A percentile compares a stretch with the other conserved stretches of the same genome.
Conservation (phyloP, 176 grass and related monocot species). For the Avena atlantica region DNA sequence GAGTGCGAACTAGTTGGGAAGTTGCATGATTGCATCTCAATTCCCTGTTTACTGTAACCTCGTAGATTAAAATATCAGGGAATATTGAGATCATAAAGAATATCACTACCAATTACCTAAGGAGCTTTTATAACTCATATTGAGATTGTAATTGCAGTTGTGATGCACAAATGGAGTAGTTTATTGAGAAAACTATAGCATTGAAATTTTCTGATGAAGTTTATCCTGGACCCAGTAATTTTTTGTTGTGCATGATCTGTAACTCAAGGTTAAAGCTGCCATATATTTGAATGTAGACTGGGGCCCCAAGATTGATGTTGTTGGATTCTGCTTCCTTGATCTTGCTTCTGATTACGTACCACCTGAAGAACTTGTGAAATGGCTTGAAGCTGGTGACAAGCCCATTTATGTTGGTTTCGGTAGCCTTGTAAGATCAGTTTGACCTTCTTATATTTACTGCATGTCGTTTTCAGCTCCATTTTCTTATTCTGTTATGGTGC, state of each 20-base stretch:
- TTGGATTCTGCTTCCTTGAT: constrained; percentile 98
- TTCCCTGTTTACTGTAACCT: neutral
- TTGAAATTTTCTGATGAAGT: neutral
- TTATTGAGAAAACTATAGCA: constrained; percentile 12
- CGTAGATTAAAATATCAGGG: neutral
- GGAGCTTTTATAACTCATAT: neutral
- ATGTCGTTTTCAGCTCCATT: neutral
- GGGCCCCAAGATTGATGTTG: constrained; percentile 93
- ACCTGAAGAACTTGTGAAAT: constrained; percentile 80
- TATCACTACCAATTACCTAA: constrained; percentile 18
- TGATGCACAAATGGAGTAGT: constrained; percentile 9
- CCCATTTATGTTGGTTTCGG: constrained; percentile 97
- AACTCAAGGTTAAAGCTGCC: neutral
- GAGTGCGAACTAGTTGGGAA: neutral
- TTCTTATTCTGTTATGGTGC: constrained; percentile 1
- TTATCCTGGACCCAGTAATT: constrained; percentile 12
- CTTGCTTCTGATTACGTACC: constrained; percentile 93
- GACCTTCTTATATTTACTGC: constrained; percentile 39
- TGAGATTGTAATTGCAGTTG: neutral
- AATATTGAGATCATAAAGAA: constrained; percentile 16
- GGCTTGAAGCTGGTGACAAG: constrained; percentile 88
- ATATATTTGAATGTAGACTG: constrained; percentile 71
- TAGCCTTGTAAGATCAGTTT: constrained; percentile 82
- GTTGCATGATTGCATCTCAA: constrained; percentile 3
- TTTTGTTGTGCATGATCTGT: neutral